Evolutionary conservation across 1,284 basidiomycete species (phyloP).

Genomic region (Austropuccinia psidii): DNA sequence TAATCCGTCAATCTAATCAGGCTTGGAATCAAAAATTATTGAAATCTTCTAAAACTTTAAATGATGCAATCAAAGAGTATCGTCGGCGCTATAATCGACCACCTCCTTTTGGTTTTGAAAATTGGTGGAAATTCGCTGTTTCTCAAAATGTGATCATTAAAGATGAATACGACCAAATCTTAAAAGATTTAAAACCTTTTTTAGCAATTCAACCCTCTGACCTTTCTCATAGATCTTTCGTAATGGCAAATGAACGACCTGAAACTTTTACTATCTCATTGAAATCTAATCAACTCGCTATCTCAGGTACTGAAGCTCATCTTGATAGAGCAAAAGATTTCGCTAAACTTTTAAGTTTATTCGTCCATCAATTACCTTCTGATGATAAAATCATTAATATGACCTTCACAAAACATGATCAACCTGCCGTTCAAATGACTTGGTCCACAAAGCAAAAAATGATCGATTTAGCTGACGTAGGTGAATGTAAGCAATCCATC

Average conservation of each 20-base stretch:
- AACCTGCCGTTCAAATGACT: slow-evolving; percentile 37
- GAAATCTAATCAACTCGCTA: background rate
- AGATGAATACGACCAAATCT: slow-evolving; percentile 36
- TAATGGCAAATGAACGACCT: slow-evolving; percentile 33
- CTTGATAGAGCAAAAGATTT: slow-evolving; percentile 31
- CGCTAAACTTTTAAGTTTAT: slow-evolving; percentile 20
- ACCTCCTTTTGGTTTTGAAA: slow-evolving; percentile 33
- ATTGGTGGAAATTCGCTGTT: slow-evolving; percentile 29
- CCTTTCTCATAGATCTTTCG: slow-evolving; percentile 23
- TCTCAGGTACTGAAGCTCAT: slow-evolving; percentile 12
- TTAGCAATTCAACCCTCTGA: slow-evolving; percentile 20
- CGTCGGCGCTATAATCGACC: slow-evolving; percentile 11
- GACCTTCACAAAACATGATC: slow-evolving; percentile 35
- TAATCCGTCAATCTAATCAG: slow-evolving; percentile 16
- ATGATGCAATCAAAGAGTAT: slow-evolving; percentile 19
- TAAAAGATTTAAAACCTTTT: slow-evolving; percentile 23
- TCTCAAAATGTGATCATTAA: slow-evolving; percentile 20
- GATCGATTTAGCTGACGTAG: slow-evolving; percentile 25
- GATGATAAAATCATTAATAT: slow-evolving; percentile 8
- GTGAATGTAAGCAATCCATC: slow-evolving; percentile 26
- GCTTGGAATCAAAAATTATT: slow-evolving; percentile 11
- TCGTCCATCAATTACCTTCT: background rate
- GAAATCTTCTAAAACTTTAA: slow-evolving; percentile 1
- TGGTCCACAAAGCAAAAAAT: slow-evolving; percentile 34
- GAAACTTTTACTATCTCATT: slow-evolving; percentile 30